phyloP scores from a whole-genome alignment of 805 yeast genomes.

The Saccharomycopsis babjevae region DNA sequence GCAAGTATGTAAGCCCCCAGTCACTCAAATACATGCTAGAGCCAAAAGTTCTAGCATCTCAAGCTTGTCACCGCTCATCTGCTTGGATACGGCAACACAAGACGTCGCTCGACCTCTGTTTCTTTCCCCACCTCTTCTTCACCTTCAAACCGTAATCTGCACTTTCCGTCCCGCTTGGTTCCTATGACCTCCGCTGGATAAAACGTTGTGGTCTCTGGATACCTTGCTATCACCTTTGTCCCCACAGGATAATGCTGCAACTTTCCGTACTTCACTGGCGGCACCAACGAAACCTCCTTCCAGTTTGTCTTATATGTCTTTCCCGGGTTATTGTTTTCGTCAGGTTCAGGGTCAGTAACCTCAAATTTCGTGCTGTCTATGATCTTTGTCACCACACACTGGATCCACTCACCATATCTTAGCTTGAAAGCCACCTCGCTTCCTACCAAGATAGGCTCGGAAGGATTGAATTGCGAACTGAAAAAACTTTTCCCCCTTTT shows the following conservation, averaged over 20 bases:
- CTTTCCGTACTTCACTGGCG: slow-evolving; percentile 37
- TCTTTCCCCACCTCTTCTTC: slow-evolving; percentile 95
- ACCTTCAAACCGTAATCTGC: slow-evolving; percentile 81
- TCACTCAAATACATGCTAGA: too few relatives aligned
- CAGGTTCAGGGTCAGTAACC: slow-evolving; percentile 97
- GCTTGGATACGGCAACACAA: slow-evolving; percentile 70
- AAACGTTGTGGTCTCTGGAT: slow-evolving; percentile 96
- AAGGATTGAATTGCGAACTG: slow-evolving; percentile 47
- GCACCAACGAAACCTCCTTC: slow-evolving; percentile 70
- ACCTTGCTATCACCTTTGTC: slow-evolving; percentile 78
- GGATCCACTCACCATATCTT: slow-evolving; percentile 85
- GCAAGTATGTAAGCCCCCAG: too few relatives aligned
- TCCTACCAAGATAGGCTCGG: slow-evolving; percentile 49
- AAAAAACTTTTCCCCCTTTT: slow-evolving; percentile 37
- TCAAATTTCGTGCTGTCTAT: slow-evolving; percentile 51
- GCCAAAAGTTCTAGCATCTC: too few relatives aligned
- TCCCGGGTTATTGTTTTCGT: slow-evolving; percentile 82
- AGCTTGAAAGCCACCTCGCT: slow-evolving; percentile 85
- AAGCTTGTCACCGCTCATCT: background rate
- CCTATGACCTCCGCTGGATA: slow-evolving; percentile 90
- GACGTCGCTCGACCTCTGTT: slow-evolving; percentile 79
- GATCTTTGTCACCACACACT: slow-evolving; percentile 77
- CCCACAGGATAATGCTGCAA: slow-evolving; percentile 58
- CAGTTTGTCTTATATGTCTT: slow-evolving; percentile 73
- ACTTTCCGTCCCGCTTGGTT: slow-evolving; percentile 58